Percentiles rank a stretch among this genome's conserved stretches.
Evolutionary conservation across 345 rosid genomes (phyloP).

Genomic region (Lenwebbia sp.): DNA sequence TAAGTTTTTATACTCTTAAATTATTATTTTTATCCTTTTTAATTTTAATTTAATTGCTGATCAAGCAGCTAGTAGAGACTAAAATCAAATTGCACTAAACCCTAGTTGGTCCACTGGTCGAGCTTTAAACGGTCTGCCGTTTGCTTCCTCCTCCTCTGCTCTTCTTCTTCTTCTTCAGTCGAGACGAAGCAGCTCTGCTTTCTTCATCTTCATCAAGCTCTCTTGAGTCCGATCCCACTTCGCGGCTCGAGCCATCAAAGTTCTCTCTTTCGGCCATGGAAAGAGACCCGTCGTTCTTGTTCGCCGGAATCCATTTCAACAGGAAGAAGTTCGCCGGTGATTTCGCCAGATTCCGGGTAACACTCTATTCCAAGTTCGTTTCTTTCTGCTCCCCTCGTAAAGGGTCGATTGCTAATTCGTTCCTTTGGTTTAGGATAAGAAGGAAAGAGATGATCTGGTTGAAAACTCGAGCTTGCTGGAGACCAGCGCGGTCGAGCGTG

Average conservation of each 20-base stretch:
- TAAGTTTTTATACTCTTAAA: not conserved
- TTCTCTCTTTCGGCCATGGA: constrained; percentile 30
- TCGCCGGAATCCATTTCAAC: constrained; percentile 61
- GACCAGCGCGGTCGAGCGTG: not conserved
- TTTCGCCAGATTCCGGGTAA: constrained; percentile 55
- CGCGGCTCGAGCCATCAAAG: not conserved
- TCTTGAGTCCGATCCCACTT: too few relatives aligned
- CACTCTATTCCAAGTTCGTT: not conserved
- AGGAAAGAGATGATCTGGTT: not conserved
- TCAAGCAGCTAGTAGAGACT: not conserved
- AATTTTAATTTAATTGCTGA: not conserved
- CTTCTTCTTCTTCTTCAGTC: not conserved
- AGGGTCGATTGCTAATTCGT: not conserved
- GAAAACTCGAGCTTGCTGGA: constrained; percentile 25
- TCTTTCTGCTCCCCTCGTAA: not conserved
- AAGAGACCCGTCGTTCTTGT: constrained; percentile 48
- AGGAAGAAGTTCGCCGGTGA: constrained; percentile 54
- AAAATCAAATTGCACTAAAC: not conserved
- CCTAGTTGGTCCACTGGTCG: not conserved
- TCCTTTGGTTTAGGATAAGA: constrained; percentile 1
- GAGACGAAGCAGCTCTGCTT: not conserved
- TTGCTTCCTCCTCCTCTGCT: not conserved
- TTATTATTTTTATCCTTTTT: not conserved
- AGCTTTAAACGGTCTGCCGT: not conserved
- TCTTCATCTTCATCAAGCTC: not conserved